Evolutionary conservation across 208 protist genomes (phyloP).

Genomic region (Leptomonas seymouri): DNA sequence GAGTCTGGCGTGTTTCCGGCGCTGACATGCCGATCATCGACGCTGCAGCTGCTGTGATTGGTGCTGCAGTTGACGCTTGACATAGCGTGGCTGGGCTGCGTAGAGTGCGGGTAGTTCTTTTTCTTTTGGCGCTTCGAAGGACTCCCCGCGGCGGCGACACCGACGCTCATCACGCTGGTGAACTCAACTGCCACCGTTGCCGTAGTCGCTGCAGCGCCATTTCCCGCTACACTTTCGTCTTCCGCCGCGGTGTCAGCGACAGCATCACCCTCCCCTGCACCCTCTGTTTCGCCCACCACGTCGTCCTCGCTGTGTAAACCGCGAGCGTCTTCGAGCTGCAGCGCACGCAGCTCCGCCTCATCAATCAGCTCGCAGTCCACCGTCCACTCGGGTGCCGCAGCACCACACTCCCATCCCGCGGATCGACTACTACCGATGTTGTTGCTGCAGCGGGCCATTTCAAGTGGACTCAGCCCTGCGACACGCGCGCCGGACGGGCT

Average conservation of each 20-base stretch:
- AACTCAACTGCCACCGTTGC: background rate
- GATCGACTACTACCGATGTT: background rate
- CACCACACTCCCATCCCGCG: background rate
- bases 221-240: background rate
- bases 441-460: background rate
- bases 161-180: constrained; percentile 1
- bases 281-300: background rate
- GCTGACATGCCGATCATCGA: background rate
- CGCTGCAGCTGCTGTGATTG: constrained; percentile 9
- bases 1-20: background rate
- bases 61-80: background rate
- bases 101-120: background rate
- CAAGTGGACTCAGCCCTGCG: background rate
- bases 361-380: constrained; percentile 5
- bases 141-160: background rate
- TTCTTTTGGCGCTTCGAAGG: constrained; percentile 1
- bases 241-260: background rate
- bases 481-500: background rate
- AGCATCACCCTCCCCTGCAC: background rate
- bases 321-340: constrained; percentile 14
- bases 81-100: background rate
- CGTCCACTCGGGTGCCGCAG: background rate
- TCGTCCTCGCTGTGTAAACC: background rate
- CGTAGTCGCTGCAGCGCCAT: background rate
- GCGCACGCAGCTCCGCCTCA: constrained; percentile 15